These are phyloP conservation scores for Nakataea oryzae DNA, from an alignment of 2,329 filamentous ascomycete genomes.

Conservation along the genomic window DNA sequence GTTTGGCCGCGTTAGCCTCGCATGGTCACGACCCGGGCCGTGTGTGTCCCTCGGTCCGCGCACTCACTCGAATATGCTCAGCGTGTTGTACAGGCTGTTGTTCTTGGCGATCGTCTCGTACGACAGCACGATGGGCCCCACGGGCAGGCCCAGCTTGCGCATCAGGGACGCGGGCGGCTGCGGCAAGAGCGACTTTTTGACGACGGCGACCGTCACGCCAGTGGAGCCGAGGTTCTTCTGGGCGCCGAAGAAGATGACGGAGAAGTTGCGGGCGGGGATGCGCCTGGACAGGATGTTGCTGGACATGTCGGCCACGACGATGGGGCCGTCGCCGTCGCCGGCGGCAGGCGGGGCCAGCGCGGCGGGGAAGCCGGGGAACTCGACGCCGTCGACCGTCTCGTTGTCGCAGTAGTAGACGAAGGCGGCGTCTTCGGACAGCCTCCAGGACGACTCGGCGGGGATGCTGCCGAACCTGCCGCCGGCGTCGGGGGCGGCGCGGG, in stretches of 20 bases:
- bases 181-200: slow-evolving; percentile 72
- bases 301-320: slow-evolving; percentile 87
- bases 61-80: slow-evolving; percentile 75
- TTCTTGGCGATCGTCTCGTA: slow-evolving; percentile 85
- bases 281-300: slow-evolving; percentile 83
- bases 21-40: too few species aligned
- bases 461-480: slow-evolving; percentile 81
- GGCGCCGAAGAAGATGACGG: slow-evolving; percentile 80
- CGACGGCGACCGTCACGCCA: slow-evolving; percentile 76
- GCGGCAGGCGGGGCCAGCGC: slow-evolving; percentile 41
- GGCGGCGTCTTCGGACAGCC: slow-evolving; percentile 55
- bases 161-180: slow-evolving; percentile 61
- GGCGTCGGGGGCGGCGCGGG: slow-evolving; percentile 27
- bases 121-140: slow-evolving; percentile 69
- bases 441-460: slow-evolving; percentile 67
- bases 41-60: too few species aligned
- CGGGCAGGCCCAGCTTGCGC: slow-evolving; percentile 63
- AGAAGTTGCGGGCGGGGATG: slow-evolving; percentile 70
- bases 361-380: slow-evolving; percentile 68
- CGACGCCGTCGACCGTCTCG: slow-evolving; percentile 88
- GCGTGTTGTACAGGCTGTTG: slow-evolving; percentile 90
- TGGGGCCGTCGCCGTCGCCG: slow-evolving; percentile 52
- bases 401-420: slow-evolving; percentile 90
- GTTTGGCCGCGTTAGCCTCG: too few species aligned
- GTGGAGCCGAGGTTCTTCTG: slow-evolving; percentile 90